Evolutionary conservation across 768 basidiomycete genomes (phyloP), one percentile per base, ranked within the genome.

Genomic region (Boletus subcaerulescens): DNA sequence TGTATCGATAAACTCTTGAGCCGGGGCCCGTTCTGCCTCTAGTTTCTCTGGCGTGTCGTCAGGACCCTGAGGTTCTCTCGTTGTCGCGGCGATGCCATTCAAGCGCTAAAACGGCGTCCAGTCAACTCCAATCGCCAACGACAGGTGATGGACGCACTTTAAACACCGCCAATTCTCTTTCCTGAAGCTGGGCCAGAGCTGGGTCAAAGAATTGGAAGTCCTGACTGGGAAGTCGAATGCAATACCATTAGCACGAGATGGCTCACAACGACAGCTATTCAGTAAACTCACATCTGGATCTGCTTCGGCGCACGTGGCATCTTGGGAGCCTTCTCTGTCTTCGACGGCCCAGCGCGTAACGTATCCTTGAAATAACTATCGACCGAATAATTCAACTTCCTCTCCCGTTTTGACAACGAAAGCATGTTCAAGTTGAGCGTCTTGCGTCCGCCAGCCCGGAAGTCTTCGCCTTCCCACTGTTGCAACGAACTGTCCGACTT

Each of bases 171-270:
- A 89, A 75, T 70, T 98, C 96, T 52, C 86, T 81, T 62, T 96
- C 92, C 66, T 98, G 94, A 26, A 98, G 74, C 62, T 84, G 85
- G 5, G 84, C 79, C 12, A 98, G 72, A 49, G 86, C 79, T 0
- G 85, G 82, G 8, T 94, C 89, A 76, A 91, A 98, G 79, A 99
- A 98, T 66, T 99, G 96, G 80, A 93, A 96, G 70, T 97, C 96
- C 72, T 94, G 89, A 59, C 91, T 94, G 63, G 24, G 52, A 18
- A 44, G 32, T 3, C 33, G 18, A 36, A 47, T 41, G 20, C 15
- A 20, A 26, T 26, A 32, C 12, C n/a, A 38, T 54, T 9, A 55
- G 36, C 2, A 33, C 14, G 9, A 4, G 13, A 36, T 14, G 36
- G 5, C 11, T n/a, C 39, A 31, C 10, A 26, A 26, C n/a, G 15